Conservation (phyloP, 805 yeast genomes). For the Saccharomycopsis fodiens region DNA sequence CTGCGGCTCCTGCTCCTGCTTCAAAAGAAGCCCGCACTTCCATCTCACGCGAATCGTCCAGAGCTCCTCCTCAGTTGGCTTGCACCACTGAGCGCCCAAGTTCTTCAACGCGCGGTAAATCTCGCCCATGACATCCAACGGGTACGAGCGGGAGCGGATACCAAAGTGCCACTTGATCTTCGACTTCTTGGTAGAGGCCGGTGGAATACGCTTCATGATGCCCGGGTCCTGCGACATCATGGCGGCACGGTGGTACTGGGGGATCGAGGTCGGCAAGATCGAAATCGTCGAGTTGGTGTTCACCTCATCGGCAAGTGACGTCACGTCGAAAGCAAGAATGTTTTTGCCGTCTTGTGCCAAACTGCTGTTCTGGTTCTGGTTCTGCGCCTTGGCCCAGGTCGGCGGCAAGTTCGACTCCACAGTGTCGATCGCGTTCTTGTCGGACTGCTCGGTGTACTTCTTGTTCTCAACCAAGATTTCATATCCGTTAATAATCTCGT, state of each 20-base stretch:
- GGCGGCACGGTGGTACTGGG: constrained; percentile 88
- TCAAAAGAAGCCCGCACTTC: constrained; percentile 46
- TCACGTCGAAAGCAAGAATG: constrained; percentile 14
- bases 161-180: constrained; percentile 99
- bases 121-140: constrained; percentile 98
- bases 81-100: constrained; percentile 95
- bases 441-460: constrained; percentile 50
- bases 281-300: constrained; percentile 53
- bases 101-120: constrained; percentile 89
- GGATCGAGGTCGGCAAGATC: constrained; percentile 86
- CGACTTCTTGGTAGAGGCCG: constrained; percentile 54
- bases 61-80: constrained; percentile 87
- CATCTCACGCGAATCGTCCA: constrained; percentile 97
- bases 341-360: neutral
- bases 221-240: constrained; percentile 54
- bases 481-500: constrained; percentile 83
- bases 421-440: constrained; percentile 37
- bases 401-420: constrained; percentile 59
- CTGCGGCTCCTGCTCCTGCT: constrained; percentile 7
- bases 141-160: constrained; percentile 90
- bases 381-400: constrained; percentile 27
- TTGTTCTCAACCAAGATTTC: constrained; percentile 74
- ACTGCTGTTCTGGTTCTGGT: neutral
- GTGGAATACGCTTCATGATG: constrained; percentile 31
- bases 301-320: constrained; percentile 12